Conservation (phyloP, 805 yeast species). For the Candida nanaspora region DNA sequence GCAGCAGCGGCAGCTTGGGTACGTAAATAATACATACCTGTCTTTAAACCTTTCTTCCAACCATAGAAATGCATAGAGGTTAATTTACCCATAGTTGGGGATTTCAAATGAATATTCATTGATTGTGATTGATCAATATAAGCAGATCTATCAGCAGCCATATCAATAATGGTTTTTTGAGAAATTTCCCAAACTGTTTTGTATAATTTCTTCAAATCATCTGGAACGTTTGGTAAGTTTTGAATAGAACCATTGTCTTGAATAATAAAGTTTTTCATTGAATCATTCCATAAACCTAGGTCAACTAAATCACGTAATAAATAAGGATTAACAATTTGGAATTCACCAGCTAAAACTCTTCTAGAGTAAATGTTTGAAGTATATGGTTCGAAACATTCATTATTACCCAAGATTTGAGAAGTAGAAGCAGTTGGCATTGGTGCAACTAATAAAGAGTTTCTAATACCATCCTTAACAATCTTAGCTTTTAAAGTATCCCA, state of each 20-base stretch:
- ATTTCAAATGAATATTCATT: conserved; percentile 82
- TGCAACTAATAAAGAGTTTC: conserved; percentile 55
- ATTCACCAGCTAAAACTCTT: conserved; percentile 58
- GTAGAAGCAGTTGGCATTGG: conserved; percentile 68
- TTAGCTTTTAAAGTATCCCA: conserved; percentile 50
- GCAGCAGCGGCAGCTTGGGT: conserved; percentile 98
- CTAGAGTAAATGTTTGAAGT: conserved; percentile 57
- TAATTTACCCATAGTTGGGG: conserved; percentile 95
- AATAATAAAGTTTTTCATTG: conserved; percentile 50
- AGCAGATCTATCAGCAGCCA: conserved; percentile 73
- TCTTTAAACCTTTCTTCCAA: conserved; percentile 97
- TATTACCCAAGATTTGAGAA: conserved; percentile 54
- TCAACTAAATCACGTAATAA: conserved; percentile 51
- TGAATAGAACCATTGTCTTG: conserved; percentile 54
- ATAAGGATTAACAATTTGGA: conserved; percentile 56
- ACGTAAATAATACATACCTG: conserved; percentile 98
- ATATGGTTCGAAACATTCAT: conserved; percentile 58
- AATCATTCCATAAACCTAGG: conserved; percentile 50
- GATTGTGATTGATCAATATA: conserved; percentile 91
- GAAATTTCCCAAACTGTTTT: conserved; percentile 59
- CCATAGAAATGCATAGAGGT: conserved; percentile 99
- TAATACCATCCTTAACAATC: conserved; percentile 41
- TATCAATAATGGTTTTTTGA: conserved; percentile 50
- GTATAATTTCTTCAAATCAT: conserved; percentile 45
- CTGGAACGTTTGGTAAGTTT: conserved; percentile 46